These are phyloP conservation scores for Bremia lactucae DNA, from an alignment of 352 stramenopile genomes.

Conservation along the genomic window DNA sequence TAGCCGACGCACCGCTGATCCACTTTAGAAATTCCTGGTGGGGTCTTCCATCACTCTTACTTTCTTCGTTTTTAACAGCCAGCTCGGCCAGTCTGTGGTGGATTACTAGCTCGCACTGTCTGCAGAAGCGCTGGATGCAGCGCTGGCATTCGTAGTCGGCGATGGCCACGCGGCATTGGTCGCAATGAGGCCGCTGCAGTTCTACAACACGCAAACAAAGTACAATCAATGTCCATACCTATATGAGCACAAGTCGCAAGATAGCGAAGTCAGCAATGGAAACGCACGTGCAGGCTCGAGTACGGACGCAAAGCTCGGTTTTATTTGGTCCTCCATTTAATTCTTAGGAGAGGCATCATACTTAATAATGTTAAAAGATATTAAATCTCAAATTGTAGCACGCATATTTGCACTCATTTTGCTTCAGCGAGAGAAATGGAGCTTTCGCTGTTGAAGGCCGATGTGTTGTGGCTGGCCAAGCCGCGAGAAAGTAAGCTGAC, in stretches of 20 bases:
- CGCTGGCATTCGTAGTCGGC: constrained; percentile 34
- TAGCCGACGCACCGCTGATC: constrained; percentile 29
- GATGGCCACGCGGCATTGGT: constrained; percentile 23
- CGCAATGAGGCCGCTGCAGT: constrained; percentile 34
- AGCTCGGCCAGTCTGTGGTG: constrained; percentile 27
- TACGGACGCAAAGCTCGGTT: constrained; percentile 29
- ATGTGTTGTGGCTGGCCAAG: constrained; percentile 24
- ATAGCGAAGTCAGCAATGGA: background rate
- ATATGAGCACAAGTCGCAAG: too few species aligned
- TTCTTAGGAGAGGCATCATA: too few species aligned
- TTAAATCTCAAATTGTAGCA: background rate
- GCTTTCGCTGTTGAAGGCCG: constrained; percentile 16
- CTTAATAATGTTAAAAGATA: constrained; percentile 5
- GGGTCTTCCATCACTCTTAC: constrained; percentile 31
- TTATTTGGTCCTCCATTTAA: constrained; percentile 21
- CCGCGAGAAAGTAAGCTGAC: constrained; percentile 5
- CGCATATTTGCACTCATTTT: constrained; percentile 7
- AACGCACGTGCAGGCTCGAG: constrained; percentile 24
- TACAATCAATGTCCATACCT: too few species aligned
- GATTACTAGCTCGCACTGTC: constrained; percentile 27
- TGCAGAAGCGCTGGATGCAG: constrained; percentile 39
- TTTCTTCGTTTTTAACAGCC: constrained; percentile 27
- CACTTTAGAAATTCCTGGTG: constrained; percentile 35
- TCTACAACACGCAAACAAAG: constrained; percentile 15
- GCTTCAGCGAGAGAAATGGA: constrained; percentile 32